These are phyloP conservation scores for Kuraishia molischiana DNA, from an alignment of 805 yeast genomes.

Conservation along the genomic window DNA sequence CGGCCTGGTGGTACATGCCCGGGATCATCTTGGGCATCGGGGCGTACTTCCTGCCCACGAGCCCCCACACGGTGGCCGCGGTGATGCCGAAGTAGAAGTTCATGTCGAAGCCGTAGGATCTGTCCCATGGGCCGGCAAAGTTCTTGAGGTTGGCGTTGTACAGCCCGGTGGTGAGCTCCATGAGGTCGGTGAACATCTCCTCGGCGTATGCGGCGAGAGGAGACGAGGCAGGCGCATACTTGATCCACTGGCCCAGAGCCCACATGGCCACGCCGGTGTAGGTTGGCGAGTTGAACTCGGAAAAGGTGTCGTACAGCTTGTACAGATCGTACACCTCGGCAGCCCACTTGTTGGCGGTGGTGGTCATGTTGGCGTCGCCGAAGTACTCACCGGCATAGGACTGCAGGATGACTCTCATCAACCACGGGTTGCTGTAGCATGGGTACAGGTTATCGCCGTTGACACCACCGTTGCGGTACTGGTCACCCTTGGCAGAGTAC, in stretches of 20 bases:
- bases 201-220: slow-evolving; percentile 4
- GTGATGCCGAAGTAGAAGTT: slow-evolving; percentile 7
- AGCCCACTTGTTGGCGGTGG: slow-evolving; percentile 6
- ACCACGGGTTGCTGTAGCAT: slow-evolving; percentile 7
- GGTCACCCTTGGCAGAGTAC: slow-evolving; percentile 7
- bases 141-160: slow-evolving; percentile 8
- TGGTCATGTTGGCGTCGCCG: slow-evolving; percentile 6
- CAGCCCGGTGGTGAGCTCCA: slow-evolving; percentile 4
- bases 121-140: slow-evolving; percentile 9
- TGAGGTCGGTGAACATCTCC: slow-evolving; percentile 5
- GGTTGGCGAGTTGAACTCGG: slow-evolving; percentile 10
- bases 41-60: slow-evolving; percentile 8
- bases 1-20: slow-evolving; percentile 7
- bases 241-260: slow-evolving; percentile 7
- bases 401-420: slow-evolving; percentile 8
- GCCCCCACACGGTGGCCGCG: slow-evolving; percentile 7
- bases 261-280: slow-evolving; percentile 10
- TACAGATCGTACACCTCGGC: slow-evolving; percentile 5
- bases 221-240: slow-evolving; percentile 6
- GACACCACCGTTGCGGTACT: slow-evolving; percentile 7
- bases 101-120: slow-evolving; percentile 8
- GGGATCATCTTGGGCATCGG: slow-evolving; percentile 7
- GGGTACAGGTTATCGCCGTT: slow-evolving; percentile 8
- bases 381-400: slow-evolving; percentile 7
- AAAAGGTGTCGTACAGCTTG: slow-evolving; percentile 6